Evolutionary conservation across 129 eudicot genomes (phyloP), one percentile per base, ranked within the genome.

Genomic region (Mikania micrantha): DNA sequence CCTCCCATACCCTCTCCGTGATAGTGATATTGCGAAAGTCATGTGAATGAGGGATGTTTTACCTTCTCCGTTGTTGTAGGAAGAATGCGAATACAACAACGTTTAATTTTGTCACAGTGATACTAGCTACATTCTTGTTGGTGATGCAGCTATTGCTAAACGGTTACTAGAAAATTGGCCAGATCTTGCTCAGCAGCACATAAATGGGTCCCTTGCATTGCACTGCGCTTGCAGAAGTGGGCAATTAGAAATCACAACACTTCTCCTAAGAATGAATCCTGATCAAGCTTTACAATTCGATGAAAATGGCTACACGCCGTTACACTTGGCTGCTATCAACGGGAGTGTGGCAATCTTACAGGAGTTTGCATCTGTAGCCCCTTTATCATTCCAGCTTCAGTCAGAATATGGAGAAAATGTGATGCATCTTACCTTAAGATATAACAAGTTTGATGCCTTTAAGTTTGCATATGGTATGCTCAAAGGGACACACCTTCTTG

Each of bases 161-260:
- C 44, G 4, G 69, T 67, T 75, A 67, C 50, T 75, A 13, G 42
- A 75, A 34, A 75, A 7, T n/a, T 44, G 60, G 28, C 54, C 74
- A 15, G 50, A 67, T 49, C 59, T 75, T 13, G 69, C 69, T 7
- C 29, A 61, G 61, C 42, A 56, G 47, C 67, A 58, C 63, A 4
- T 28, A 19, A 45, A 67, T 15, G 79, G 74, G 66, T 67, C 67
- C 7, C n/a, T 69, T 10, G 62, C 79, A 38, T 34, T 75, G 69
- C 79, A 75, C 27, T n/a, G 8, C 25, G 79, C 74, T 45, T 75
- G 79, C 5, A 75, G 59, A 60, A 75, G 22, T 2, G 69, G 74
- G 6, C 34, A 67, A 16, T 8, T 58, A 29, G 79, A 75, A 72
- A 57, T 74, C 27, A 21, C 68, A 41, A 66, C 28, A 16, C 59